A percentile compares a stretch with the other conserved stretches of the same genome.
Conservation (phyloP, 139 green algal species). For the Chlorella sp. region DNA sequence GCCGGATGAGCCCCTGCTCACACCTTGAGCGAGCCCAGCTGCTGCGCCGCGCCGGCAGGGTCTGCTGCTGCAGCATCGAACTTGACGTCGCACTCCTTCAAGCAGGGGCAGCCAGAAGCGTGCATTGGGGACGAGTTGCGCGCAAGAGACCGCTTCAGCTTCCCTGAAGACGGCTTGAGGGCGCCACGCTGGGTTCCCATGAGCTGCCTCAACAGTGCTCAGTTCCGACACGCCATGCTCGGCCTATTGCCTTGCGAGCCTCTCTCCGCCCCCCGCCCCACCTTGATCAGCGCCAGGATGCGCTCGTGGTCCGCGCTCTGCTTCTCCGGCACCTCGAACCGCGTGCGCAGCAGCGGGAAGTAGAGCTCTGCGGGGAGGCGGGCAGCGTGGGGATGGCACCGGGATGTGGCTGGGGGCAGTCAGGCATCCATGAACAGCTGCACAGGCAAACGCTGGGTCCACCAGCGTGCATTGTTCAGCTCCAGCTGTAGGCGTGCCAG, state of each 20-base stretch:
- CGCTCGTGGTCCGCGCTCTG: conserved; percentile 13
- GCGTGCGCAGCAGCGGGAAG: conserved; percentile 24
- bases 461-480: no score
- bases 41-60: not conserved
- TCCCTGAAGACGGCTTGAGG: not conserved
- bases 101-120: not conserved
- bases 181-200: no score
- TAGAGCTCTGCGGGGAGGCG: conserved; percentile 1
- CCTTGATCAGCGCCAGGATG: not conserved
- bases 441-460: no score
- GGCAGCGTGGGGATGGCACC: no score
- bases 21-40: not conserved
- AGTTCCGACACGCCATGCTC: no score
- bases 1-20: not conserved
- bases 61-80: not conserved
- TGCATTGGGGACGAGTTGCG: not conserved
- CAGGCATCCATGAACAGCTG: no score
- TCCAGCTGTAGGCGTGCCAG: no score
- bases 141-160: not conserved
- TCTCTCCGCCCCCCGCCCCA: not conserved
- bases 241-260: no score
- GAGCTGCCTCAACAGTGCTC: no score
- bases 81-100: not conserved
- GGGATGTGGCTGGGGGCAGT: not conserved
- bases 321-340: not conserved